phyloP scores from a whole-genome alignment of 805 yeast species.

The Wickerhamomyces subpelliculosus region DNA sequence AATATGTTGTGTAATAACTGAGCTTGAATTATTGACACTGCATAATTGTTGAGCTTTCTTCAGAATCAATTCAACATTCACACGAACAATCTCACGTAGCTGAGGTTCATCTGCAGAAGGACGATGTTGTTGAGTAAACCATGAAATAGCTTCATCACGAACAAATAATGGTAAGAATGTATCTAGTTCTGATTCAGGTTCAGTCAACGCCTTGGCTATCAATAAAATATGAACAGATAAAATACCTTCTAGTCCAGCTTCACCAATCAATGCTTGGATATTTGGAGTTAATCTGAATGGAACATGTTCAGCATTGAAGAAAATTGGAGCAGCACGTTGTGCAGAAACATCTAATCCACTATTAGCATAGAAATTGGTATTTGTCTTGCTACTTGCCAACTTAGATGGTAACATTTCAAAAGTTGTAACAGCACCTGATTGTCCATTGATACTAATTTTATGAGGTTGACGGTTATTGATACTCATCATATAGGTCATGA shows the following conservation, averaged over 20 bases:
- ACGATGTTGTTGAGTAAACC: slow-evolving; percentile 87
- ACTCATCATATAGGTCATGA: slow-evolving; percentile 91
- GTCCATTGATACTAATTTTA: slow-evolving; percentile 76
- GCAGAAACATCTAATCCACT: slow-evolving; percentile 27
- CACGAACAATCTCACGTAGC: slow-evolving; percentile 76
- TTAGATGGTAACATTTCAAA: slow-evolving; percentile 93
- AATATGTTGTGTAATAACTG: slow-evolving; percentile 79
- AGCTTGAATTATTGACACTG: slow-evolving; percentile 44
- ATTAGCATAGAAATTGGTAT: slow-evolving; percentile 28
- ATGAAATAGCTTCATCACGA: slow-evolving; percentile 89
- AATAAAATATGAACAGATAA: slow-evolving; percentile 77
- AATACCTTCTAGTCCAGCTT: slow-evolving; percentile 88
- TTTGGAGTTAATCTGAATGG: slow-evolving; percentile 97
- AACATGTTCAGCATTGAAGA: slow-evolving; percentile 86
- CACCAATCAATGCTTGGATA: slow-evolving; percentile 88
- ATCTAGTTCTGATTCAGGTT: slow-evolving; percentile 88
- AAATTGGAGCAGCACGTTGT: slow-evolving; percentile 54
- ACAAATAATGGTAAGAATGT: slow-evolving; percentile 91
- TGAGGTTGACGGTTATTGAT: slow-evolving; percentile 90
- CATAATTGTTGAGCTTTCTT: slow-evolving; percentile 76
- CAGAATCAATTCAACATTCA: slow-evolving; percentile 79
- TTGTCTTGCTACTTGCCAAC: slow-evolving; percentile 43
- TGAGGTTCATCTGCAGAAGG: slow-evolving; percentile 80
- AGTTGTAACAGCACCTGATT: slow-evolving; percentile 87
- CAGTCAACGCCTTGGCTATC: slow-evolving; percentile 82